Evolutionary conservation across 2,329 filamentous ascomycete genomes (phyloP).

Genomic region (Malbranchea zuffiana): DNA sequence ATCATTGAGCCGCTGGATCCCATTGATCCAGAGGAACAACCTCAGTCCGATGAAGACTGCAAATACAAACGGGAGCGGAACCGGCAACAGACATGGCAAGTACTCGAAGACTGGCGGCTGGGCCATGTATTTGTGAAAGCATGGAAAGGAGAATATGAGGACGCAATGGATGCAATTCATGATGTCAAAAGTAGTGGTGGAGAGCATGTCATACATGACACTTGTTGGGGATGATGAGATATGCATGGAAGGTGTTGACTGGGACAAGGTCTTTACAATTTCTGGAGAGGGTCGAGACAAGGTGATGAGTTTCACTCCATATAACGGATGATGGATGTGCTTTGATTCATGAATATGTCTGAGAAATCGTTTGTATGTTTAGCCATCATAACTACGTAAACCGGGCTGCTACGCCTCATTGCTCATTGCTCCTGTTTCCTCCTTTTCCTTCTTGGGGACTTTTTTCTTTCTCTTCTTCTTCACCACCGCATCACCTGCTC

Average conservation of each 20-base stretch:
- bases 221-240: constrained; percentile 10
- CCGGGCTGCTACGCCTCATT: background rate
- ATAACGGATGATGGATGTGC: too few relatives aligned
- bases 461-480: constrained; percentile 14
- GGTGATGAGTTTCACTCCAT: too few relatives aligned
- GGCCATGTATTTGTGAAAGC: constrained; percentile 8
- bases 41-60: background rate
- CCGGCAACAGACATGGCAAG: constrained; percentile 1
- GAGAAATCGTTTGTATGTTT: too few relatives aligned
- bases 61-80: background rate
- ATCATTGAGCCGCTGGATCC: background rate
- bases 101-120: constrained; percentile 4
- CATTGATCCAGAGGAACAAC: background rate
- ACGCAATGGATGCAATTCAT: constrained; percentile 5
- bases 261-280: constrained; percentile 9
- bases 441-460: constrained; percentile 6
- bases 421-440: constrained; percentile 1
- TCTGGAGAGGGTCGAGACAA: too few relatives aligned
- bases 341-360: too few relatives aligned
- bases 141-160: constrained; percentile 9
- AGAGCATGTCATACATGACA: constrained; percentile 7
- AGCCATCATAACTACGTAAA: too few relatives aligned
- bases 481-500: constrained; percentile 2
- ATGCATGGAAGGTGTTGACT: constrained; percentile 1
- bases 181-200: constrained; percentile 7